Evolutionary conservation across 2,329 filamentous ascomycete species (phyloP).

Genomic region (Talaromyces islandicus): DNA sequence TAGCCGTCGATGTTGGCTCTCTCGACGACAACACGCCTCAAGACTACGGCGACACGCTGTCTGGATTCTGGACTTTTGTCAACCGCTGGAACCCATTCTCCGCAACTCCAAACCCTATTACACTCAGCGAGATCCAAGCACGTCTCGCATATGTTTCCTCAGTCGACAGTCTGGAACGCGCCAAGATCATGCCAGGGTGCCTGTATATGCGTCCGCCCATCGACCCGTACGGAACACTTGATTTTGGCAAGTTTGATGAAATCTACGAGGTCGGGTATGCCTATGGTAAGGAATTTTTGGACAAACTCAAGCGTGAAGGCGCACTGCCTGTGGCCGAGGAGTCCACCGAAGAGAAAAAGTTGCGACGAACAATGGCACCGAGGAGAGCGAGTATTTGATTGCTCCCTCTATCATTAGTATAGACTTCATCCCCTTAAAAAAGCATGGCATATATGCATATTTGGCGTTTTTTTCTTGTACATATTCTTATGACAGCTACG

Average conservation of each 20-base stretch:
- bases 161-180: constrained; percentile 87
- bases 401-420: neutral
- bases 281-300: constrained; percentile 76
- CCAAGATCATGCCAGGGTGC: constrained; percentile 85
- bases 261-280: constrained; percentile 85
- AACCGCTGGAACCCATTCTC: constrained; percentile 98
- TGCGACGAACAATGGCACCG: constrained; percentile 73
- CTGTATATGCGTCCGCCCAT: constrained; percentile 95
- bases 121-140: constrained; percentile 91
- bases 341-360: constrained; percentile 68
- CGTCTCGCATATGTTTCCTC: constrained; percentile 90
- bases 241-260: constrained; percentile 97
- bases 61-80: constrained; percentile 87
- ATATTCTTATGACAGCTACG: neutral
- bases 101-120: constrained; percentile 81
- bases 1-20: constrained; percentile 89
- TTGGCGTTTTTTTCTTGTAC: neutral
- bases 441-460: neutral
- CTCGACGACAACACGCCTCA: constrained; percentile 90
- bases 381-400: constrained; percentile 66
- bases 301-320: constrained; percentile 70
- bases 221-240: constrained; percentile 85
- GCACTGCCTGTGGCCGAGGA: constrained; percentile 65
- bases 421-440: neutral
- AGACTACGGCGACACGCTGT: constrained; percentile 86